A percentile compares a stretch with the other conserved stretches of the same genome.
Conservation (phyloP, 1,284 basidiomycete genomes). For the Puccinia coronata region DNA sequence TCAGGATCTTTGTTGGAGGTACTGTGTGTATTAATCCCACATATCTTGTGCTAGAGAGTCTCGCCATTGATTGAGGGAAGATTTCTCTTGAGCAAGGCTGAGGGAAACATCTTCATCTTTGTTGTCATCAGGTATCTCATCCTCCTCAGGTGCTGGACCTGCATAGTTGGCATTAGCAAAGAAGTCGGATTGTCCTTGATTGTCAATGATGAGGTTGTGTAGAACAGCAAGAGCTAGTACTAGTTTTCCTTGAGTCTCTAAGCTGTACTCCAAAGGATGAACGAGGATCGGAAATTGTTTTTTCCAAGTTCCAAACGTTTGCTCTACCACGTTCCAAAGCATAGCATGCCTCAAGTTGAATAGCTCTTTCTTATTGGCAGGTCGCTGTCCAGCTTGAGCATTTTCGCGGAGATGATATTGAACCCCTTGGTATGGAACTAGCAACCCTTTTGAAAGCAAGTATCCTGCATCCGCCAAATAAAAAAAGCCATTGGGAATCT, state of each 20-base stretch:
- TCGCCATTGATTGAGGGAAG: neutral
- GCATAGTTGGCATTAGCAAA: neutral
- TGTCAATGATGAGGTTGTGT: neutral
- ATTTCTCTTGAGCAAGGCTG: neutral
- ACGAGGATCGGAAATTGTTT: constrained; percentile 8
- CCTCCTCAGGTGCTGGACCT: neutral
- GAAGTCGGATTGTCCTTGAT: neutral
- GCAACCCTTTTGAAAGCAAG: constrained; percentile 55
- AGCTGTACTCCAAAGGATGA: neutral
- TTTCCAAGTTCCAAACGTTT: constrained; percentile 50
- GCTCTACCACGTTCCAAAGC: constrained; percentile 50
- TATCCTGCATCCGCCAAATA: constrained; percentile 62
- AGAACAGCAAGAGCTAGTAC: neutral
- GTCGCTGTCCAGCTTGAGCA: constrained; percentile 29
- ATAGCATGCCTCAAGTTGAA: constrained; percentile 51
- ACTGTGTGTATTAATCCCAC: neutral
- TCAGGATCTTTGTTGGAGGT: neutral
- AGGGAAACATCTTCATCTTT: too few relatives aligned
- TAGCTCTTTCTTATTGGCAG: constrained; percentile 47
- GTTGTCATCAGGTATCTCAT: too few relatives aligned
- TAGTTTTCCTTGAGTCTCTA: neutral
- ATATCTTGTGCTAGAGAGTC: neutral
- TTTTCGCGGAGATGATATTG: constrained; percentile 54
- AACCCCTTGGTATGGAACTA: constrained; percentile 54
- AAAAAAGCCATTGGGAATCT: constrained; percentile 57